phyloP scores from a whole-genome alignment of 129 eudicot genomes.

The Heracleum sosnowskyi region DNA sequence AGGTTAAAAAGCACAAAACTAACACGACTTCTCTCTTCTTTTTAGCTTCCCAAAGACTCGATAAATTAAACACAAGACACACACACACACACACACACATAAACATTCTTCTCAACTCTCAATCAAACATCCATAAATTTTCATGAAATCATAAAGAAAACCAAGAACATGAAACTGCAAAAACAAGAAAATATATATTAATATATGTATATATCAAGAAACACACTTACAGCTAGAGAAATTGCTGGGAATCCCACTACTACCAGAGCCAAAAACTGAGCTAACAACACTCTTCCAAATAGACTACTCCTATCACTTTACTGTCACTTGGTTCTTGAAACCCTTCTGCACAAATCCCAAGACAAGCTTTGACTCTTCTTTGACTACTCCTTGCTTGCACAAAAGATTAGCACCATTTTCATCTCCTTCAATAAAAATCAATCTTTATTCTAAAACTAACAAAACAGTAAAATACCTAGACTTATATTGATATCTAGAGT shows the following conservation, averaged over 20 bases:
- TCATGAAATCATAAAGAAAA: background rate
- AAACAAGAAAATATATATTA: background rate
- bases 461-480: background rate
- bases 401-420: background rate
- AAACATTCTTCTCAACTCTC: background rate
- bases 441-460: background rate
- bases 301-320: background rate
- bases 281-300: constrained; percentile 17
- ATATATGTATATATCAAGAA: background rate
- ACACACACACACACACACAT: background rate
- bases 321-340: background rate
- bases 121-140: background rate
- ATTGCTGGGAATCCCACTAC: background rate
- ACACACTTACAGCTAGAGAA: constrained; percentile 11
- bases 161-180: background rate
- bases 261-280: constrained; percentile 9
- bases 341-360: constrained; percentile 14
- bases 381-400: background rate
- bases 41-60: background rate
- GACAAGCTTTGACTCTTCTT: constrained; percentile 7
- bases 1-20: background rate
- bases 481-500: background rate
- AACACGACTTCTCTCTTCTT: background rate
- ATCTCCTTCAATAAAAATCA: background rate
- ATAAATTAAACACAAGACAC: background rate